phyloP scores from a whole-genome alignment of 192 early-diverging fungal species.

The Backusella macrospora region DNA sequence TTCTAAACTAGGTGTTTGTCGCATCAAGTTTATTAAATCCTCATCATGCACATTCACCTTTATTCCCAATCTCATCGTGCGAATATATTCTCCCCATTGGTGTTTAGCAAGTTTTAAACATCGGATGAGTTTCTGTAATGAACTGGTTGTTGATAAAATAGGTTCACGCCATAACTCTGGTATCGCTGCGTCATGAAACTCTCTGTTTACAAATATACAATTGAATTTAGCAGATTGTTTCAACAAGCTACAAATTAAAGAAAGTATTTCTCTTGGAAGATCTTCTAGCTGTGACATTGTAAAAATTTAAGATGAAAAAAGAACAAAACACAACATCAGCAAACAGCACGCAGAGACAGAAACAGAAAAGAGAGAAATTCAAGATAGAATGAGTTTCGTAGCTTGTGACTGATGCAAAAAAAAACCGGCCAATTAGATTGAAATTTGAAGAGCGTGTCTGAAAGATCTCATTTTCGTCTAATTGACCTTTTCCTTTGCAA shows the following conservation, averaged over 20 bases:
- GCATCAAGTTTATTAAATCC: constrained; percentile 11
- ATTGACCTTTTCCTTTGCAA: too few species aligned
- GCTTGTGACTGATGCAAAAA: too few species aligned
- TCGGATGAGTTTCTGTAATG: not conserved
- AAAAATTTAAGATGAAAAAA: not conserved
- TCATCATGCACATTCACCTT: not conserved
- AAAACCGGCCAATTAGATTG: too few species aligned
- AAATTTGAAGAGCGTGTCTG: too few species aligned
- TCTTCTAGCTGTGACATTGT: constrained; percentile 11
- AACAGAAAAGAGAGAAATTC: too few species aligned
- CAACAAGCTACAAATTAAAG: constrained; percentile 18
- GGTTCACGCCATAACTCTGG: constrained; percentile 24
- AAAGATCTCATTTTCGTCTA: too few species aligned
- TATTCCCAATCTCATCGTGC: not conserved
- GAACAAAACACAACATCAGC: not conserved
- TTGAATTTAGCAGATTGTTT: constrained; percentile 16
- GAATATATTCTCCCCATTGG: constrained; percentile 19
- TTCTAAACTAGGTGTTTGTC: not conserved
- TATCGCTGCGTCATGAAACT: constrained; percentile 14
- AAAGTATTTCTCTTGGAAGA: constrained; percentile 12
- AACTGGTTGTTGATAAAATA: not conserved
- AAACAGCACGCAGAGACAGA: not conserved
- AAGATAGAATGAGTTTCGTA: too few species aligned
- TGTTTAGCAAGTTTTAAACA: constrained; percentile 12
- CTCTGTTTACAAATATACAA: constrained; percentile 17